These are phyloP conservation scores for Darksidea phi DNA, from an alignment of 495 filamentous ascomycete species.

Conservation along the genomic window DNA sequence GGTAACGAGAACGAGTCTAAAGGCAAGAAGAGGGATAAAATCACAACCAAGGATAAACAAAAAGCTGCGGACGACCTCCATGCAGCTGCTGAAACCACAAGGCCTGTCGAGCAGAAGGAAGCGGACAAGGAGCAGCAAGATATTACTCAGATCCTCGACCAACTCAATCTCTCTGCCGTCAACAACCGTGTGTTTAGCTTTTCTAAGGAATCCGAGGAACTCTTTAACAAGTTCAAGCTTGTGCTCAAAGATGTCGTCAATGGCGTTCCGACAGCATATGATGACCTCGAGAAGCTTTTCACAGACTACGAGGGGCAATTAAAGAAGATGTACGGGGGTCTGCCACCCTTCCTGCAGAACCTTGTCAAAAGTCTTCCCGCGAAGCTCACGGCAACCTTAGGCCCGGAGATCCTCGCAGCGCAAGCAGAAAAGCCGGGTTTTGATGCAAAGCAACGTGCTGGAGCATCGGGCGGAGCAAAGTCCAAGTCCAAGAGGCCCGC, in stretches of 20 bases:
- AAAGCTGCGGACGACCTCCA: constrained; percentile 47
- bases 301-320: constrained; percentile 75
- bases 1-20: constrained; percentile 19
- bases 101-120: constrained; percentile 44
- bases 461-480: constrained; percentile 41
- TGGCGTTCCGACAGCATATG: constrained; percentile 88
- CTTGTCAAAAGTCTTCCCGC: constrained; percentile 81
- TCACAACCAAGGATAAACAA: constrained; percentile 14
- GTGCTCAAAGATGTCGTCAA: constrained; percentile 89
- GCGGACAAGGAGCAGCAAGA: constrained; percentile 66
- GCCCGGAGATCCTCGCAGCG: constrained; percentile 75
- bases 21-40: constrained; percentile 32
- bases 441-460: constrained; percentile 54
- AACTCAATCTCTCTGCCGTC: constrained; percentile 72
- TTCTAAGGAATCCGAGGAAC: constrained; percentile 72
- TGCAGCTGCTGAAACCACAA: constrained; percentile 54
- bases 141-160: constrained; percentile 70
- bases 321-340: constrained; percentile 68
- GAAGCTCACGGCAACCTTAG: constrained; percentile 70
- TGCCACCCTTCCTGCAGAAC: constrained; percentile 82
- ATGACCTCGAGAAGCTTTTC: constrained; percentile 79
- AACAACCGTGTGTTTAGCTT: constrained; percentile 82
- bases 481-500: constrained; percentile 50
- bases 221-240: constrained; percentile 78
- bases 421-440: constrained; percentile 70